Base-by-base conservation (phyloP, 2,329 filamentous ascomycete genomes). In the Colletotrichum cereale region DNA sequence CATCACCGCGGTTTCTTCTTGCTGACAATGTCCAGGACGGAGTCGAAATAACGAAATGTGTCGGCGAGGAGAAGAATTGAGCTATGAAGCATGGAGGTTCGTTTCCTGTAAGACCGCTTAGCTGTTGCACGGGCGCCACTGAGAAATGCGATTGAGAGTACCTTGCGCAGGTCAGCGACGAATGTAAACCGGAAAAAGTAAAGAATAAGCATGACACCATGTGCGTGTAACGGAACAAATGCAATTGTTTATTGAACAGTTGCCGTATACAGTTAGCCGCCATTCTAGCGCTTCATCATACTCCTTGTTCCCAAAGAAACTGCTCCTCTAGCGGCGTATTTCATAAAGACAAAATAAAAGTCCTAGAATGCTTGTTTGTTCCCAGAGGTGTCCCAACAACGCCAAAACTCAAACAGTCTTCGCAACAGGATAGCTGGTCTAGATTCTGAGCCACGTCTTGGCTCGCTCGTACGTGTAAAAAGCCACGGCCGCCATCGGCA, bases 401-500 rank as follows among this genome's bases (percentile, higher is more conserved):
- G 69, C 69, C 69, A 50, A 50, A 69, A 56, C 38, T 64, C 44
- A 64, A 71, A 52, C 53, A 72, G 24, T 47, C 29, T 42, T 44
- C 38, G 18, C 65, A 47, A 44, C 12, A 62, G n/a, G 3, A 29
- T 24, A 16, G 4, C 36, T 50, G 8, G 34, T 69, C 55, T 65
- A 93, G 77, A 95, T 93, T 52, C 90, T 90, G 74, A 95, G 82
- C 74, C 86, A 82, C 55, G 83, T 86, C 84, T 92, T 92, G 75
- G 87, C 82, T 72, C 90, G 85, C 80, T 92, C 90, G 76, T 92
- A 92, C 21, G 89, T 89, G 78, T 89, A 92, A 78, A 92, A 92
- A 75, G 86, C 87, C 65, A 89, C 86, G 16, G 96, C 96, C 36
- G 84, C 90, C 93, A 99, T 92, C 4, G 96, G 96, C 73, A 98